Evolutionary conservation across 179 eudicot genomes (phyloP), one percentile per base, ranked within the genome.

Genomic region (Kewa caespitosa): DNA sequence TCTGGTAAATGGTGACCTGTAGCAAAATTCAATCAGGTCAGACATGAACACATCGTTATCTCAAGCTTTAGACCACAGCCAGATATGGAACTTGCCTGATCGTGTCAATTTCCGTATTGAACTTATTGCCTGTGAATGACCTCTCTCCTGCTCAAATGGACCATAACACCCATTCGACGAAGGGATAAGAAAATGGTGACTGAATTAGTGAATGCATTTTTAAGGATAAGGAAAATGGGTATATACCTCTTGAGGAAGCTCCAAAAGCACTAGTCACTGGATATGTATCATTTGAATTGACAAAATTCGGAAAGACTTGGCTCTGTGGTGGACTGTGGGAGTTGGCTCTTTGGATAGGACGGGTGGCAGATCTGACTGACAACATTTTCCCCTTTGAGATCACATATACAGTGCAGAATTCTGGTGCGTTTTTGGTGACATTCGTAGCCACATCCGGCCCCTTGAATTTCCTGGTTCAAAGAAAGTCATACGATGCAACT

Each of bases 1-100:
- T 77, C 87, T 81, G 30, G 88, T 82, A 82, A 93, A 93, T 36
- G 99, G 98, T 34, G 98, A 95, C 85, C 97, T 95, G 80, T 79
- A 70, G 31, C 63, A 66, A 73, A 68, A 20, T 27, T 7, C 67
- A 12, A 52, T 38, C 18, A 1, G 13, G 31, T 7, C 8, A 48
- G 37, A 50, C 30, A 1, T 75, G 28, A 38, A 20, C 28, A 30
- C 13, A 23, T 8, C 13, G 13, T 30, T 11, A 42, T 34, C 57
- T 31, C 48, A 12, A n/a, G 13, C 13, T 31, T 14, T 23, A 14
- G 39, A 33, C 11, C 10, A 28, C 25, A 63, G 17, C 64, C 48
- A 10, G 31, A 54, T 41, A 6, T 72, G 30, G 60, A 13, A 75
- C 85, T 67, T 64, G 54, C 85, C 82, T 82, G 70, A 83, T 72